Evolutionary conservation across 2,329 filamentous ascomycete genomes (phyloP), one percentile per base, ranked within the genome.

Genomic region (Penicillium sp.): DNA sequence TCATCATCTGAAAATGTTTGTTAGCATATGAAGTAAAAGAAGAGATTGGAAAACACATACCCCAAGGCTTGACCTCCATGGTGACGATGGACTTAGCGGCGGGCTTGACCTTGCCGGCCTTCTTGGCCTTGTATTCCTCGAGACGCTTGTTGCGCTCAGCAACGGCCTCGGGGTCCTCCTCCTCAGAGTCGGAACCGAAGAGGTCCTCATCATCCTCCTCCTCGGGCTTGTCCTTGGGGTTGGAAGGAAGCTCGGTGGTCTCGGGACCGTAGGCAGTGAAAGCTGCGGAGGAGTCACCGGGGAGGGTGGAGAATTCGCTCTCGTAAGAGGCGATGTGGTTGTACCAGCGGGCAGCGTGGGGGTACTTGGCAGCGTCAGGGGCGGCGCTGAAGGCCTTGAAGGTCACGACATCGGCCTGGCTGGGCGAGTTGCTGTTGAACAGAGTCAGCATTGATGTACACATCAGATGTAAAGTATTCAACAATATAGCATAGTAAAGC

Each of bases 61-160:
- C 94, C 93, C 94, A 97, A 73, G 94, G 94, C 87, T 99, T 99
- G 68, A 99, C 90, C 72, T 97, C 93, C 68, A 99, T 72, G 66
- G 92, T 97, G 72, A 97, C 92, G 62, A 97, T 83, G 60, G 93
- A 97, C 87, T 99, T 99, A 76, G 94, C 94, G 62, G 88, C 87
- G 68, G 87, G 84, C 91, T 97, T 97, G 66, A 83, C 81, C 87
- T 96, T 96, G 78, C 84, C 84, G 68, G 89, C 91, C 89, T 97
- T 97, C 90, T 97, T 97, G 84, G 91, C 90, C 78, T 85, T 88
- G 87, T 97, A 97, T 78, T 93, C 93, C 61, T 86, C 92, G 68
- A 99, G 84, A 76, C 92, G 89, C 83, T 92, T 89, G 78, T 95
- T 91, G 73, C 91, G 90, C 77, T 96, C 78, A 71, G 84, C 86